Conservation (phyloP, 2,329 filamentous ascomycete species). For the Ceratocystis huliohia region DNA sequence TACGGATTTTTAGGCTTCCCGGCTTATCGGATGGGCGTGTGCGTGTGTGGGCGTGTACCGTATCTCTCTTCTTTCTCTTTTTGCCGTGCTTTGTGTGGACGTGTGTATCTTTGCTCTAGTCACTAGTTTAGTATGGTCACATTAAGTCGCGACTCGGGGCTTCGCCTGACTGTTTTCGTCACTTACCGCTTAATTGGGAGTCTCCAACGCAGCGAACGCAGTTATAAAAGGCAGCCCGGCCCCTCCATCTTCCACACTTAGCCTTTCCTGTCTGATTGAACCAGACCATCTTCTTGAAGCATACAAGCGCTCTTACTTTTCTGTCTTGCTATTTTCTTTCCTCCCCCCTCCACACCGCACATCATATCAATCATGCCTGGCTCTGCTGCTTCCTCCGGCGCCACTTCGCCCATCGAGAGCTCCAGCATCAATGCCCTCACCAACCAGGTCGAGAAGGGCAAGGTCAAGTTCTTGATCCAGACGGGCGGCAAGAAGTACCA, state of each 20-base stretch:
- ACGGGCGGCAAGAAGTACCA: constrained; percentile 30
- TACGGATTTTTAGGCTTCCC: not conserved
- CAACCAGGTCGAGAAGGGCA: constrained; percentile 30
- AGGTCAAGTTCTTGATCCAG: constrained; percentile 37
- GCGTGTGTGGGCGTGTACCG: not conserved
- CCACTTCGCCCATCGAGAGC: constrained; percentile 13
- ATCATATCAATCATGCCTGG: constrained; percentile 20
- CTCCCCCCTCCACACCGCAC: not conserved
- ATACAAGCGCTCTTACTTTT: not conserved
- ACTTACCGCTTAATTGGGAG: not conserved
- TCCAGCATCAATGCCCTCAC: constrained; percentile 22
- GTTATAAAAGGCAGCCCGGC: constrained; percentile 2
- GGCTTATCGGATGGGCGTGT: not conserved
- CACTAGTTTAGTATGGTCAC: not conserved
- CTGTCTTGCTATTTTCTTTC: constrained; percentile 6
- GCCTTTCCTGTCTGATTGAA: not conserved
- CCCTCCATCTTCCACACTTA: not conserved
- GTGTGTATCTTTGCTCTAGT: not conserved
- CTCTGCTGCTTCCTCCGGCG: constrained; percentile 16
- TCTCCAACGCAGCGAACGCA: not conserved
- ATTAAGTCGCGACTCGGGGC: not conserved
- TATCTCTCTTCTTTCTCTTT: too few species aligned
- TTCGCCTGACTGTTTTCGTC: not conserved
- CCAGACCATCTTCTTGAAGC: not conserved
- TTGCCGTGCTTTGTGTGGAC: not conserved